Conservation (phyloP, 495 filamentous ascomycete species). For the Penicillium psychrofluorescens region DNA sequence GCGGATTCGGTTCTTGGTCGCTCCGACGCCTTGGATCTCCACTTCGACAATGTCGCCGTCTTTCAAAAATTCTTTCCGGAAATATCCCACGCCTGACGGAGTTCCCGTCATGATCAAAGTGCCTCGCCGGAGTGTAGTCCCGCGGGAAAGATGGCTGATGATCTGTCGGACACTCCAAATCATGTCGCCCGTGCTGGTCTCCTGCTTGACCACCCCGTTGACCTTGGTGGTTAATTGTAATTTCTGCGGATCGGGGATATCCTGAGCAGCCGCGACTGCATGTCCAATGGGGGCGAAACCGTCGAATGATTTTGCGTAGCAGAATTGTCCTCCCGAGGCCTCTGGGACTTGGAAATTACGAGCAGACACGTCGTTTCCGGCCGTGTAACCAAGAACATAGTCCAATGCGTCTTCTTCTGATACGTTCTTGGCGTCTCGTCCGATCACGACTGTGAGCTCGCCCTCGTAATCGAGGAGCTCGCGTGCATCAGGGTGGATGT, state of each 20-base stretch:
- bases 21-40: constrained; percentile 27
- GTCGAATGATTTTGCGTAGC: constrained; percentile 68
- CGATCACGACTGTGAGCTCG: constrained; percentile 63
- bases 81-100: constrained; percentile 29
- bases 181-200: constrained; percentile 59
- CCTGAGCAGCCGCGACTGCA: constrained; percentile 47
- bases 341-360: constrained; percentile 63
- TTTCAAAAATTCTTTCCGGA: constrained; percentile 39
- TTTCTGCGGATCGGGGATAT: constrained; percentile 51
- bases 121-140: constrained; percentile 60
- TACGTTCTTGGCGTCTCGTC: constrained; percentile 52
- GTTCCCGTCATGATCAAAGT: constrained; percentile 74
- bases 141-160: constrained; percentile 58
- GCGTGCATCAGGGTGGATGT: constrained; percentile 44
- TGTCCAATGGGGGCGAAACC: constrained; percentile 72
- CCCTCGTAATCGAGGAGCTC: constrained; percentile 57
- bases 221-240: constrained; percentile 51
- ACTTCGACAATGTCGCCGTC: constrained; percentile 48
- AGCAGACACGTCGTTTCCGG: constrained; percentile 67
- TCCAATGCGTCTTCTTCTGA: constrained; percentile 53
- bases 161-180: constrained; percentile 62
- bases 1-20: constrained; percentile 23
- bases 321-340: constrained; percentile 63
- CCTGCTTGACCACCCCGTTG: constrained; percentile 60
- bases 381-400: constrained; percentile 64